Evolutionary conservation across 345 rosid genomes (phyloP).

Genomic region (Dovyalis caffra): DNA sequence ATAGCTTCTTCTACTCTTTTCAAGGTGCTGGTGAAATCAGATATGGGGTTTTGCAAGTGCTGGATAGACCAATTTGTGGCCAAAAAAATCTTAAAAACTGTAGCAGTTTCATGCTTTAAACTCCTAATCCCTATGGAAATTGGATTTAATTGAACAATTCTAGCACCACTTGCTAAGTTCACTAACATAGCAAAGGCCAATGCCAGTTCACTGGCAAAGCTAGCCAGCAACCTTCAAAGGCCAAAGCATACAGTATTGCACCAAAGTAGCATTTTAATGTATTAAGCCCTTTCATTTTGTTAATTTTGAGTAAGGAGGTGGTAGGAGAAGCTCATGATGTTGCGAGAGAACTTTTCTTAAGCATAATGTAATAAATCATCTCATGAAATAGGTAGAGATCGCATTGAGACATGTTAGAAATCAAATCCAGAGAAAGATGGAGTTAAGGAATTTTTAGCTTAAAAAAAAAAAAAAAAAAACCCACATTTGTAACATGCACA

Average conservation of each 20-base stretch:
- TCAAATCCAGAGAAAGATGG: too few species aligned
- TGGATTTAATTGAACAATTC: neutral
- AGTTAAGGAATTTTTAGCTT: too few species aligned
- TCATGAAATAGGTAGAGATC: too few species aligned
- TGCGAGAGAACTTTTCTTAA: neutral
- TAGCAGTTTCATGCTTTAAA: neutral
- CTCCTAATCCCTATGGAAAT: neutral
- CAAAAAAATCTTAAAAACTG: neutral
- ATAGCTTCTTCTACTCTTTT: constrained; percentile 1
- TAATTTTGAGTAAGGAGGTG: neutral
- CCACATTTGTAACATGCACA: too few species aligned
- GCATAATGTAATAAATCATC: too few species aligned
- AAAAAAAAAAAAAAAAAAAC: too few species aligned
- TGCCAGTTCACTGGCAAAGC: neutral
- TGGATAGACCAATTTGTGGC: neutral
- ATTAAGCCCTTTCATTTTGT: neutral
- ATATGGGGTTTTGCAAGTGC: neutral
- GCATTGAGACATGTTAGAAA: too few species aligned
- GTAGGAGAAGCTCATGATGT: neutral
- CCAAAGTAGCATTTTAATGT: neutral
- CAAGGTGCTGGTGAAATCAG: neutral
- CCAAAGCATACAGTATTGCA: neutral
- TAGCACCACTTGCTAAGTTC: neutral
- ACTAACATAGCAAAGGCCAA: neutral
- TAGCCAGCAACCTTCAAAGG: neutral